Base-by-base conservation (phyloP, 2,329 filamentous ascomycete species). In the Coleophoma crateriformis region DNA sequence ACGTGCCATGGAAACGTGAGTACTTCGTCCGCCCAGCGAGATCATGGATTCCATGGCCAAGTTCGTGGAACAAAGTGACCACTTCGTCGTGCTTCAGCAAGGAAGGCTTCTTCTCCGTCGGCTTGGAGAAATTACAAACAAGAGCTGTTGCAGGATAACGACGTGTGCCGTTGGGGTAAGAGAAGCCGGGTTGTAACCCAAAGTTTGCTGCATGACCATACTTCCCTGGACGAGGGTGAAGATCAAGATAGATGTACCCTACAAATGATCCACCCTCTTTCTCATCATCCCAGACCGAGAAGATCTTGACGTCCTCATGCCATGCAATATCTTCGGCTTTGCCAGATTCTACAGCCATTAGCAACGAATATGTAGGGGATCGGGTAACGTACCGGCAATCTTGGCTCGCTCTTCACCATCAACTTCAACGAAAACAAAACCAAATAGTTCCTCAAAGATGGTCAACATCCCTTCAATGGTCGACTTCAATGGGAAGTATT, bases 121-220 rank as follows among this genome's bases (percentile, higher is more conserved):
- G 85, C 69, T 91, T 91, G 64, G 83, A 87, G 67, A 92, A 92
- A 71, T 92, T 92, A 77, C 88, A 92, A 11, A 92, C 87, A 11
- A 92, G 74, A 1, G 88, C 86, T 0, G 88, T 92, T 1, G 85
- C 85, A 6, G 88, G 87, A 65, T 90, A 91, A 50, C 82, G 77
- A 48, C 87, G 78, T 34, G 80, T 84, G 54, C 87, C 87, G 52
- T 90, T 81, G 47, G 79, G 72, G 50, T 77, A 73, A 49, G 82
- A 70, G 68, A 79, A 90, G 20, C 86, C 86, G 1, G 87, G 86
- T 67, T 89, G 83, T 2, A 94, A 68, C 67, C 84, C 88, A 72
- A 94, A 92, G 73, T 92, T 92, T 61, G 88, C 88, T 6, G 88
- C 88, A 62, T 92, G 88, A 14, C 86, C 84, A 65, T 92, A 92